A percentile compares a stretch with the other conserved stretches of the same genome.
phyloP scores from a whole-genome alignment of 495 filamentous ascomycete species.

The Pyronema omphalodes region DNA sequence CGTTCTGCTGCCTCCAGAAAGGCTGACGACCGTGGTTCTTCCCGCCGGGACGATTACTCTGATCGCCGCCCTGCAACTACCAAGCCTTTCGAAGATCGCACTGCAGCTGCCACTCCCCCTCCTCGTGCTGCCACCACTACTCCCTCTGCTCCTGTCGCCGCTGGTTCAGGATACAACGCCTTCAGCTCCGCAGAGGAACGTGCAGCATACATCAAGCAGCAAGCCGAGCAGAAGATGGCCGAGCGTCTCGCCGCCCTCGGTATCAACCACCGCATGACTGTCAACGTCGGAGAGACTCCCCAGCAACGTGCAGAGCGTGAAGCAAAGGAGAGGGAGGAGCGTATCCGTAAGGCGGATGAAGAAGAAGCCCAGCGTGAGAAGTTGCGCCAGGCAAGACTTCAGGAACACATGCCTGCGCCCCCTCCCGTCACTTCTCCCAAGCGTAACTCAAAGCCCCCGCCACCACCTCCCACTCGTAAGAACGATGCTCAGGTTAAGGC shows the following conservation, averaged over 20 bases:
- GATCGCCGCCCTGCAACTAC: constrained; percentile 6
- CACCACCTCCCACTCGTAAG: constrained; percentile 63
- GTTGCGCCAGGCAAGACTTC: constrained; percentile 68
- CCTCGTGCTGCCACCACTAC: constrained; percentile 30
- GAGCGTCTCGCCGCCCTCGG: constrained; percentile 88
- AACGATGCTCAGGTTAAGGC: constrained; percentile 42
- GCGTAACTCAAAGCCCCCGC: constrained; percentile 53
- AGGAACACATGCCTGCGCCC: constrained; percentile 52
- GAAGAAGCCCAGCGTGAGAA: constrained; percentile 83
- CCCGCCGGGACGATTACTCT: constrained; percentile 19
- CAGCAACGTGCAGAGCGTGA: constrained; percentile 78
- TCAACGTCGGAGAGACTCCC: constrained; percentile 53
- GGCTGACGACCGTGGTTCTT: constrained; percentile 38
- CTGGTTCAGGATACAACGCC: constrained; percentile 43
- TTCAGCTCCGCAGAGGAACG: constrained; percentile 83
- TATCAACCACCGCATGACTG: constrained; percentile 52
- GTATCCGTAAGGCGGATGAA: constrained; percentile 73
- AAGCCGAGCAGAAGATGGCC: constrained; percentile 94
- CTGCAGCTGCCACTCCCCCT: constrained; percentile 27
- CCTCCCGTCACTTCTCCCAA: constrained; percentile 30
- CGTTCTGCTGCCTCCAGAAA: constrained; percentile 53
- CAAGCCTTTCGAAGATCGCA: constrained; percentile 26
- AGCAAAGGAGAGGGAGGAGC: constrained; percentile 67
- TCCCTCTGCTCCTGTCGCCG: constrained; percentile 25
- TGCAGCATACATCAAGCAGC: constrained; percentile 88